These are phyloP conservation scores for Nematocida major DNA, from an alignment of 371 early-diverging fungal species.

Conservation along the genomic window DNA sequence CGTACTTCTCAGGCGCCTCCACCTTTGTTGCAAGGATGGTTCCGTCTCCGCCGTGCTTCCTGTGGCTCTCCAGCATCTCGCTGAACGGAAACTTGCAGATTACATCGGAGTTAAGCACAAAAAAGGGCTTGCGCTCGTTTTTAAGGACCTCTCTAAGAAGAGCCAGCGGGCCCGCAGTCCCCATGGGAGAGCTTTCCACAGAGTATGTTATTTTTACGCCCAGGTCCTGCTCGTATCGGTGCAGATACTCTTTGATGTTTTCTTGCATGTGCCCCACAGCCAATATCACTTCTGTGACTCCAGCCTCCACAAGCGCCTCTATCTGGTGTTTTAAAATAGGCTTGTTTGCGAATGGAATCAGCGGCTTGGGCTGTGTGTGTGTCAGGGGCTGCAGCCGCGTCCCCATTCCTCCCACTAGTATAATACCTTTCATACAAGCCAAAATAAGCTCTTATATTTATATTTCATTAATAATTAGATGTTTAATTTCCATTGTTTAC, in stretches of 20 bases:
- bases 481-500: not conserved
- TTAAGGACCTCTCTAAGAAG: slow-evolving; percentile 79
- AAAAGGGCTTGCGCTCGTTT: slow-evolving; percentile 76
- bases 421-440: slow-evolving; percentile 72
- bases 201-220: slow-evolving; percentile 86
- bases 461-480: not conserved
- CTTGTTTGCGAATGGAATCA: slow-evolving; percentile 93
- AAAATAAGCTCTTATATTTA: slow-evolving; percentile 12
- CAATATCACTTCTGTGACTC: slow-evolving; percentile 87
- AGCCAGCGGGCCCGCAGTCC: slow-evolving; percentile 93
- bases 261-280: slow-evolving; percentile 90
- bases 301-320: slow-evolving; percentile 84
- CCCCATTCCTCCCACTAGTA: slow-evolving; percentile 96
- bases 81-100: slow-evolving; percentile 92
- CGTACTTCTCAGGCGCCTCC: slow-evolving; percentile 92
- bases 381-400: slow-evolving; percentile 95
- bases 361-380: slow-evolving; percentile 89
- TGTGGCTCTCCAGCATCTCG: slow-evolving; percentile 75
- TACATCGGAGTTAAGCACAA: slow-evolving; percentile 95
- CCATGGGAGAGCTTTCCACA: slow-evolving; percentile 86
- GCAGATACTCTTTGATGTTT: slow-evolving; percentile 73
- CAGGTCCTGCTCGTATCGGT: slow-evolving; percentile 71
- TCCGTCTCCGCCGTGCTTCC: slow-evolving; percentile 32
- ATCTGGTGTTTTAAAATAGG: slow-evolving; percentile 98
- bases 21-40: slow-evolving; percentile 77